phyloP scores from a whole-genome alignment of 2,329 filamentous ascomycete species.

The Leptosphaerulina australis region DNA sequence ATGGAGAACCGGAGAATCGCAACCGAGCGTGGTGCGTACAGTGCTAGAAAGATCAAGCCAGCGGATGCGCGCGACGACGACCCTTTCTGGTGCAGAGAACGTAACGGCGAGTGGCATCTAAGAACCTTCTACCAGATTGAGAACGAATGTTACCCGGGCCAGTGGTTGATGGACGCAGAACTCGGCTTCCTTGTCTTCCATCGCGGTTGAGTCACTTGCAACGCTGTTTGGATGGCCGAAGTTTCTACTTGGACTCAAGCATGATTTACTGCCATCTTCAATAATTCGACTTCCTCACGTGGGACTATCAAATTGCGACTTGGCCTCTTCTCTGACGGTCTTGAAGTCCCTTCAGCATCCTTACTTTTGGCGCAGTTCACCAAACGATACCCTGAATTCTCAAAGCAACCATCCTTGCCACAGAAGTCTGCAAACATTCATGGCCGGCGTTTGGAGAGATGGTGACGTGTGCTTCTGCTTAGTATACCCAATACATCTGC shows the following conservation, averaged over 20 bases:
- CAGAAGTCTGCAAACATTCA: not conserved
- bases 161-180: conserved; percentile 46
- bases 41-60: conserved; percentile 39
- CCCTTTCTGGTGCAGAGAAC: conserved; percentile 48
- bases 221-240: not conserved
- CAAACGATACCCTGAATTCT: not conserved
- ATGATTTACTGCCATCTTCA: not conserved
- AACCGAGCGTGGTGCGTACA: conserved; percentile 41
- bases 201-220: conserved; percentile 24
- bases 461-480: not conserved
- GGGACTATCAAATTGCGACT: not conserved
- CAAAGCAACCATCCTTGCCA: not conserved
- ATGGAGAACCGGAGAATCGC: conserved; percentile 40
- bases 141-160: conserved; percentile 46
- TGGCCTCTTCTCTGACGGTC: not conserved
- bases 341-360: not conserved
- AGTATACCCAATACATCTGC: not conserved
- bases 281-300: not conserved
- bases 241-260: not conserved
- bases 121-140: conserved; percentile 47
- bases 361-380: not conserved
- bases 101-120: conserved; percentile 46
- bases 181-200: conserved; percentile 44
- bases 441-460: not conserved
- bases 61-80: conserved; percentile 42